phyloP scores from a whole-genome alignment of 2,329 filamentous ascomycete species.

The Lachnellula hyalina region DNA sequence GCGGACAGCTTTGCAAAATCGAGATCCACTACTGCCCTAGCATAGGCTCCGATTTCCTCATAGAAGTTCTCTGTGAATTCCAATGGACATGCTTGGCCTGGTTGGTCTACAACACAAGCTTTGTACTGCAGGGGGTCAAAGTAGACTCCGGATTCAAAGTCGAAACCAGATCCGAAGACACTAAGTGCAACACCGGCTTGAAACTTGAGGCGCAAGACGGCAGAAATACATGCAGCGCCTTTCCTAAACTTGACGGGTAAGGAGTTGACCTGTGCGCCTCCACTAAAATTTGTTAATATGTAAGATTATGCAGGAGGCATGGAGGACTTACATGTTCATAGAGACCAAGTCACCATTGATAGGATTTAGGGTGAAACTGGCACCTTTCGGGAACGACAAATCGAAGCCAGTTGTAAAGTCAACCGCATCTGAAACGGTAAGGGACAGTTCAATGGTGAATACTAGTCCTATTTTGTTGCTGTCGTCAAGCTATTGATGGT shows the following conservation, averaged over 20 bases:
- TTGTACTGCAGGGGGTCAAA: slow-evolving; percentile 13
- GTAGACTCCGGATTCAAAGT: slow-evolving; percentile 13
- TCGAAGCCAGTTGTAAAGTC: slow-evolving; percentile 13
- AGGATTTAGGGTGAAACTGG: slow-evolving; percentile 7
- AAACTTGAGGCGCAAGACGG: slow-evolving; percentile 8
- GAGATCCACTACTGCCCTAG: slow-evolving; percentile 4
- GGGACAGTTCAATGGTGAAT: slow-evolving; percentile 3
- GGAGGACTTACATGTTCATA: slow-evolving; percentile 10
- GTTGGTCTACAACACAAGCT: slow-evolving; percentile 7
- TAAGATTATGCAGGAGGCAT: too few relatives aligned
- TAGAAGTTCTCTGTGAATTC: slow-evolving; percentile 10
- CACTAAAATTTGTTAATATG: neutral
- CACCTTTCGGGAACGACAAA: slow-evolving; percentile 6
- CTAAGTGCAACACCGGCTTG: slow-evolving; percentile 4
- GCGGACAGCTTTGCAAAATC: slow-evolving; percentile 2
- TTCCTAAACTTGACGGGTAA: slow-evolving; percentile 8
- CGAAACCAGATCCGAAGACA: slow-evolving; percentile 3
- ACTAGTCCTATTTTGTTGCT: slow-evolving; percentile 7
- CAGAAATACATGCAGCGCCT: slow-evolving; percentile 8
- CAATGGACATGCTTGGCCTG: slow-evolving; percentile 2
- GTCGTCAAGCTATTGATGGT: slow-evolving; percentile 1
- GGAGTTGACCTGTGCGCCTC: slow-evolving; percentile 2
- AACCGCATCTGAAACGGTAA: slow-evolving; percentile 5
- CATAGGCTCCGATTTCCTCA: slow-evolving; percentile 10
- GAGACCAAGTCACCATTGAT: slow-evolving; percentile 7